Evolutionary conservation across 2,329 filamentous ascomycete species (phyloP), one percentile per base, ranked within the genome.

Genomic region (Pseudogymnoascus sp.): DNA sequence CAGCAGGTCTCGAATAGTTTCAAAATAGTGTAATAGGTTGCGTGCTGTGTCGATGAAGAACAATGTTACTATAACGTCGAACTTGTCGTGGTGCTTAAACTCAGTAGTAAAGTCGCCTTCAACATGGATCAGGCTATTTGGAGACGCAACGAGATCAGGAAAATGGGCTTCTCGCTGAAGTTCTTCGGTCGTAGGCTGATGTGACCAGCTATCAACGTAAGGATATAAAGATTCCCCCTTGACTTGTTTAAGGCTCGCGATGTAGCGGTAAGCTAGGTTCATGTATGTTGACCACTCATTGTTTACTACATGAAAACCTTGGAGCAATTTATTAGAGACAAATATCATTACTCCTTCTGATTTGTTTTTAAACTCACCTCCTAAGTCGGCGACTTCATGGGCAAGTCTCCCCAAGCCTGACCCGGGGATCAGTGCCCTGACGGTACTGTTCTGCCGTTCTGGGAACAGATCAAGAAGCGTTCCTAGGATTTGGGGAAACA

Each of bases 21-120:
- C 81, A 5, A 85, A 74, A 65, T 85, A 86, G 0, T 68, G 72
- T 69, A 84, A 75, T 1, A 84, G 70, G 62, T 85, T 85, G 0
- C 82, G 77, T 0, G 83, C 83, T 0, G 83, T 86, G 68, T 86
- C 83, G 66, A 86, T 84, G 72, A 86, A 85, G 72, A 85, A 86
- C 46, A 84, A 78, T 0, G 83, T 84, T 0, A 84, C 70, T 0
- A 86, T 71, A 0, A 78, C 74, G 62, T 85, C 82, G 69, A 77
- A 85, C 3, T 67, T 60, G 0, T 68, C 68, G 0, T 65, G 60
- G 7, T 67, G 60, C 1, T 71, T 13, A 35, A 35, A 35, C 31
- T 35, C 31, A 35, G 31, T 35, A 4, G 31, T 35, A 13, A 35
- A 35, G 31, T 35, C 31, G 9, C 31, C 31, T 35, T 35, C 31